Base-by-base conservation (phyloP, 2,329 filamentous ascomycete genomes). In the Xylaria sp. region DNA sequence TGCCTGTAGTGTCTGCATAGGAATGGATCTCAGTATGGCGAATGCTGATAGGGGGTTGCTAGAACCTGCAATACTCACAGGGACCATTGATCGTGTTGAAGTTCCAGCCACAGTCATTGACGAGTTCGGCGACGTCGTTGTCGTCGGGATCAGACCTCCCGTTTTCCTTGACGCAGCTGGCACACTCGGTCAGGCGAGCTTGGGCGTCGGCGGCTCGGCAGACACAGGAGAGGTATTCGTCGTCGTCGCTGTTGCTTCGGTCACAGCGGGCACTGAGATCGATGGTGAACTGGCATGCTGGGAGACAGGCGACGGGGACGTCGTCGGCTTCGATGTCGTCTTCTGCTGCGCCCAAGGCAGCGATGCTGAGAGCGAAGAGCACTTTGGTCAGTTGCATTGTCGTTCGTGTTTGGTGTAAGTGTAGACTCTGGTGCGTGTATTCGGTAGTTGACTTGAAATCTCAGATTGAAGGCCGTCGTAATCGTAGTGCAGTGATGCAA, bases 51-150 rank as follows among this genome's bases (percentile, higher is more conserved):
- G 23, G n/a, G 16, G 8, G 34, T 8, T 30, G 37, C 9, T 47
- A 23, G 30, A 2, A 19, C 2, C 23, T 23, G 23, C 3, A 30
- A 6, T 6, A 55, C 63, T 59, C 49, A 65, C 63, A 62, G 48
- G 58, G 60, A 16, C 30, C 61, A 19, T 55, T 54, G 10, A 63
- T 63, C 3, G 54, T 23, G 42, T 58, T 60, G 30, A 65, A 67
- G 30, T 61, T 34, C 65, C 65, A 67, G 1, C 63, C 65, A 35
- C 66, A 67, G 35, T 67, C 66, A 11, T 63, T 58, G 61, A 67
- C 65, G 34, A 67, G 62, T 6, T 67, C 63, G 2, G 63, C 60
- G 8, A 65, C 65, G 23, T 68, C 66, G 54, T 66, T 66, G 50
- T 66, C 65, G 23, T 65, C 60, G 8, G 61, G 55, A 34, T 64